Percentiles rank a stretch among this genome's conserved stretches.
phyloP scores from a whole-genome alignment of 352 stramenopile species.

The Globisporangium lucens region DNA sequence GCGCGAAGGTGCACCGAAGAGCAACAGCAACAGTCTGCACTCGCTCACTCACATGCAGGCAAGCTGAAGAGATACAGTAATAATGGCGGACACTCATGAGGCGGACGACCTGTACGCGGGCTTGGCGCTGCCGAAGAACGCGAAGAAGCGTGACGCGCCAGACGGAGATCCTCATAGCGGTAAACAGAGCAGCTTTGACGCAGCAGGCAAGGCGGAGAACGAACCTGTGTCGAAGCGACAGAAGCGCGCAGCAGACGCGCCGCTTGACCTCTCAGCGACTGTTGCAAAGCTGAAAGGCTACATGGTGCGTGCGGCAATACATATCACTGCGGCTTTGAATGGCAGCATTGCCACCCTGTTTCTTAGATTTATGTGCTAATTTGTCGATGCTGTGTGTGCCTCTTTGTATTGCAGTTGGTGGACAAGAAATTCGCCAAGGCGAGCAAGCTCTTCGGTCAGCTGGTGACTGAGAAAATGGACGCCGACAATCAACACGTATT shows the following conservation, averaged over 20 bases:
- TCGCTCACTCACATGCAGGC: background rate
- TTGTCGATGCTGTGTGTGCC: background rate
- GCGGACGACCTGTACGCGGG: slow-evolving; percentile 54
- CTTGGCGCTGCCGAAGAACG: slow-evolving; percentile 40
- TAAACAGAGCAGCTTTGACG: background rate
- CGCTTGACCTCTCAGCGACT: slow-evolving; percentile 37
- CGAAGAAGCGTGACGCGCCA: slow-evolving; percentile 40
- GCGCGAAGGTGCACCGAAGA: slow-evolving; percentile 6
- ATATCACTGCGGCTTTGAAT: background rate
- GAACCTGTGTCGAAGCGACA: slow-evolving; percentile 23
- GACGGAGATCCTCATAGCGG: background rate
- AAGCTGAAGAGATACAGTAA: background rate
- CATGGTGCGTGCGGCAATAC: slow-evolving; percentile 36
- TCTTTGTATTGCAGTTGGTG: slow-evolving; percentile 30
- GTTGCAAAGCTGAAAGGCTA: slow-evolving; percentile 61
- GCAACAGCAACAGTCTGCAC: background rate
- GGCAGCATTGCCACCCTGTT: background rate
- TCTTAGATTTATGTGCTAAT: background rate
- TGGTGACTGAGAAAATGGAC: slow-evolving; percentile 45
- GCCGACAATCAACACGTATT: slow-evolving; percentile 39
- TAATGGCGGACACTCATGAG: slow-evolving; percentile 5
- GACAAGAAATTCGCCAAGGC: slow-evolving; percentile 80
- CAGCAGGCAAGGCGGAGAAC: background rate
- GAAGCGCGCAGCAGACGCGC: slow-evolving; percentile 22
- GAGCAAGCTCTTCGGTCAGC: slow-evolving; percentile 44